Conservation (phyloP, 1,139 yeast genomes). For the Trichomonascaceae sp. region DNA sequence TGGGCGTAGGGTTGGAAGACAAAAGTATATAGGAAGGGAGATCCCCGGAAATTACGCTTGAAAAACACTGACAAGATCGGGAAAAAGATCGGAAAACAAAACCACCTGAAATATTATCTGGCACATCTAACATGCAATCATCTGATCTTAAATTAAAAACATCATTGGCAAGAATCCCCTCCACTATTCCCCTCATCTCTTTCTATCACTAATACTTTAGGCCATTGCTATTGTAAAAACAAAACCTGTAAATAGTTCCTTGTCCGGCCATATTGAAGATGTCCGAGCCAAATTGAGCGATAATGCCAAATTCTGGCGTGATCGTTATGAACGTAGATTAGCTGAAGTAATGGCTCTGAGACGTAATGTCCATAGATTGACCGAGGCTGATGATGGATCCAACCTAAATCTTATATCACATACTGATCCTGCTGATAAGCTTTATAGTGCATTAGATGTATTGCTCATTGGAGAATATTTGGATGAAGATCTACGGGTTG, state of each 20-base stretch:
- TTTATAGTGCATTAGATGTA: background rate
- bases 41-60: no score
- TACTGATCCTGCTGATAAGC: background rate
- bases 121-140: background rate
- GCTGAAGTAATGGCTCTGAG: conserved; percentile 8
- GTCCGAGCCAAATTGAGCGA: conserved; percentile 7
- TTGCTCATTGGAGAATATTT: background rate
- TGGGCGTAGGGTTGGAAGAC: background rate
- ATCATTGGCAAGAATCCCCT: background rate
- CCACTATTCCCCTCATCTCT: background rate
- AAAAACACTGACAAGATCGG: no score
- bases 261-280: background rate
- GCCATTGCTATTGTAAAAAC: conserved; percentile 12
- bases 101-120: no score
- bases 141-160: background rate
- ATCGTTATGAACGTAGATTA: conserved; percentile 10
- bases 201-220: conserved; percentile 4
- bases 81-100: no score
- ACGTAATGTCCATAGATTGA: conserved; percentile 1
- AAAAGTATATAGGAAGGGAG: background rate
- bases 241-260: conserved; percentile 10
- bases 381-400: background rate
- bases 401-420: background rate
- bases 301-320: conserved; percentile 15
- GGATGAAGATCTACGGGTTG: background rate